Percentiles rank a stretch among this genome's conserved stretches.
phyloP scores from a whole-genome alignment of 1,139 yeast species.

The Suhomyces maxii region DNA sequence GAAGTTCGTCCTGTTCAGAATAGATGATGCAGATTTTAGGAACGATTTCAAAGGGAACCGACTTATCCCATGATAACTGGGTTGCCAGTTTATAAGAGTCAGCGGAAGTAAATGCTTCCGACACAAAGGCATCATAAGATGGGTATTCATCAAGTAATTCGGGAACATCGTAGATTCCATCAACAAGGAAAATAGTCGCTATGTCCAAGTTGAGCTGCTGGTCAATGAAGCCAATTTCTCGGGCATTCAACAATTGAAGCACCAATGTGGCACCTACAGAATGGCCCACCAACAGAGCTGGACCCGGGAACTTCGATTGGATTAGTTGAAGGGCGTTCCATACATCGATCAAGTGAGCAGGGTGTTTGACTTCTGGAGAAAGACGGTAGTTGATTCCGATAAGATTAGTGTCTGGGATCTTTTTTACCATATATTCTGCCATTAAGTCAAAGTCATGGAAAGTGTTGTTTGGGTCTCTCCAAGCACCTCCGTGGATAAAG shows the following conservation, averaged over 20 bases:
- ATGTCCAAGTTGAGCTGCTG: background rate
- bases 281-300: slow-evolving; percentile 59
- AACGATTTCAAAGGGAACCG: slow-evolving; percentile 9
- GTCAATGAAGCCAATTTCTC: background rate
- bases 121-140: slow-evolving; percentile 40
- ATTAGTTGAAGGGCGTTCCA: slow-evolving; percentile 41
- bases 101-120: slow-evolving; percentile 38
- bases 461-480: slow-evolving; percentile 73
- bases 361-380: slow-evolving; percentile 64
- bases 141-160: slow-evolving; percentile 47
- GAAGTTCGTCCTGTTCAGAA: slow-evolving; percentile 37
- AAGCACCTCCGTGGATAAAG: slow-evolving; percentile 86
- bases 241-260: slow-evolving; percentile 50
- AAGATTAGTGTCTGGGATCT: slow-evolving; percentile 18
- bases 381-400: slow-evolving; percentile 67
- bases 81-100: slow-evolving; percentile 24
- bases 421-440: slow-evolving; percentile 17
- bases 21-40: slow-evolving; percentile 23
- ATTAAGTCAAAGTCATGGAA: slow-evolving; percentile 53
- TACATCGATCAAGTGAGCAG: slow-evolving; percentile 63
- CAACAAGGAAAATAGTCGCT: slow-evolving; percentile 28
- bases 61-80: slow-evolving; percentile 21
- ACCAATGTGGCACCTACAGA: slow-evolving; percentile 80
- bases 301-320: slow-evolving; percentile 14
- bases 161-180: slow-evolving; percentile 52